These are phyloP conservation scores for Mycena capillaripes DNA, from an alignment of 768 basidiomycete species.

Conservation along the genomic window DNA sequence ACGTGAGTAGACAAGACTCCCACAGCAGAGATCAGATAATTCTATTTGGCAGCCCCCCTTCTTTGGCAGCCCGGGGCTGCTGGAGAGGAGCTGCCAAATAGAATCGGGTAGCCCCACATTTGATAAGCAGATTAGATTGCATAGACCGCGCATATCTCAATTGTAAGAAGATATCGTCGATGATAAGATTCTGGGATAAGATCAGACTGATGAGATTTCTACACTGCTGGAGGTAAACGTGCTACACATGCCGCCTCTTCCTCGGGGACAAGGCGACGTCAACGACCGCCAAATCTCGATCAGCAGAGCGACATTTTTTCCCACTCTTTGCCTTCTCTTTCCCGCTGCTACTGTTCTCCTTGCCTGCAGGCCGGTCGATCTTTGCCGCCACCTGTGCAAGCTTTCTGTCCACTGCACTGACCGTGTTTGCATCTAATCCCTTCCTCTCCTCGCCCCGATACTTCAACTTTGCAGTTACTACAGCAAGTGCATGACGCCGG, in stretches of 20 bases:
- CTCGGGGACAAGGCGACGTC: neutral
- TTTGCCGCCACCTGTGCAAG: neutral
- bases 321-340: neutral
- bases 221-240: neutral
- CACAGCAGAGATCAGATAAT: neutral
- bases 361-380: neutral
- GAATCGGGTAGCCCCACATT: neutral
- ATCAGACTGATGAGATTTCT: too few relatives aligned
- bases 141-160: neutral
- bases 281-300: neutral
- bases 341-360: neutral
- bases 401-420: neutral
- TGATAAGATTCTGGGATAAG: too few relatives aligned
- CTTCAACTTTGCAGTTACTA: neutral
- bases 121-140: neutral
- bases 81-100: neutral
- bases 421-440: neutral
- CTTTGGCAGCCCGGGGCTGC: too few relatives aligned
- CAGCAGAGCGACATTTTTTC: neutral
- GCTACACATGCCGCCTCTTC: neutral
- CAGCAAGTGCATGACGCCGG: neutral
- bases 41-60: neutral
- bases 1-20: too few relatives aligned
- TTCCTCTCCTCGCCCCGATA: neutral
- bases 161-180: too few relatives aligned